phyloP scores from a whole-genome alignment of 108 stramenopile genomes.

The Pseudonitzschia delicatissima region DNA sequence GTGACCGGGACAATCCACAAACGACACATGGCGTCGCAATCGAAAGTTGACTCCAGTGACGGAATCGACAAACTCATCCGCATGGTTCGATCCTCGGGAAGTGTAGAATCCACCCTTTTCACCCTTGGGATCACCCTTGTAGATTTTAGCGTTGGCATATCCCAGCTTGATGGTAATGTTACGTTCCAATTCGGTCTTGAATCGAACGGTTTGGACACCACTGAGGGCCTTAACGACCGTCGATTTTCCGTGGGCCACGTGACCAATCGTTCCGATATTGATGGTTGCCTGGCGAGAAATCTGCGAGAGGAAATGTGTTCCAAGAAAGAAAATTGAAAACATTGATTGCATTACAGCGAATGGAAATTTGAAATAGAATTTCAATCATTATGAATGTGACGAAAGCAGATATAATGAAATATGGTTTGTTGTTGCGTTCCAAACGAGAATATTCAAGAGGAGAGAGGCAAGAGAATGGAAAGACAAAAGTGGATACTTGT shows the following conservation, averaged over 20 bases:
- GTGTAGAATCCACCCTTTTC: constrained; percentile 78
- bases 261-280: constrained; percentile 99
- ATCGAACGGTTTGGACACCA: constrained; percentile 99
- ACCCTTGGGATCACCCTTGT: constrained; percentile 81
- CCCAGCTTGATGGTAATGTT: constrained; percentile 99
- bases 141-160: constrained; percentile 99
- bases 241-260: constrained; percentile 99
- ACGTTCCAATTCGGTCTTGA: constrained; percentile 98
- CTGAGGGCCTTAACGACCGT: constrained; percentile 99
- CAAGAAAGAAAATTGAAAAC: neutral
- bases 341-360: too few species aligned
- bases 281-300: constrained; percentile 99
- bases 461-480: neutral
- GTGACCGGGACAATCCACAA: constrained; percentile 99
- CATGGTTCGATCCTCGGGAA: constrained; percentile 88
- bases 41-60: constrained; percentile 78
- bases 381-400: too few species aligned
- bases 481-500: too few species aligned
- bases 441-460: neutral
- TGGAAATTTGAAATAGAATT: too few species aligned
- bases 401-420: neutral
- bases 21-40: constrained; percentile 95
- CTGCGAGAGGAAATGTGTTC: constrained; percentile 34
- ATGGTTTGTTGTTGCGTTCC: neutral
- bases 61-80: constrained; percentile 91